Conservation (phyloP, 73 alveolate species). For the Paramecium caudatum region DNA sequence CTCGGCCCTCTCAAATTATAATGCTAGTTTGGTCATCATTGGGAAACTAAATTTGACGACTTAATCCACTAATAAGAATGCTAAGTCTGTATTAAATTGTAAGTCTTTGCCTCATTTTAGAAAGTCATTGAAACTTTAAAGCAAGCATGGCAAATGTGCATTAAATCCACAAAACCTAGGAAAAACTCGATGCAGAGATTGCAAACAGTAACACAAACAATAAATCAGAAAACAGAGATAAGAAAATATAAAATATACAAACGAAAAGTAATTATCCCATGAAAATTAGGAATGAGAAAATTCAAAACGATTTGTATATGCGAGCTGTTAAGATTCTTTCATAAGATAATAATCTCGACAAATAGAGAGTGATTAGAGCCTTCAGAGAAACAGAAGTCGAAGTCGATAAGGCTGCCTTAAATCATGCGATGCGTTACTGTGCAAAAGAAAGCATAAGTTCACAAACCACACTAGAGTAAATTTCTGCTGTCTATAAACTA, state of each 20-base stretch:
- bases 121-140: not conserved
- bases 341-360: not conserved
- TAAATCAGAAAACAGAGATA: not conserved
- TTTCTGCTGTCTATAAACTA: slow-evolving; percentile 1
- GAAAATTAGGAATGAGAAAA: slow-evolving; percentile 25
- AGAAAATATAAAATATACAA: not conserved
- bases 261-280: slow-evolving; percentile 5
- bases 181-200: not conserved
- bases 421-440: slow-evolving; percentile 37
- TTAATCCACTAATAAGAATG: not conserved
- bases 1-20: slow-evolving; percentile 26
- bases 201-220: slow-evolving; percentile 36
- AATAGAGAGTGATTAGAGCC: slow-evolving; percentile 37
- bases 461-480: not conserved
- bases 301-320: slow-evolving; percentile 27
- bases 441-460: slow-evolving; percentile 3
- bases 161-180: slow-evolving; percentile 24
- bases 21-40: slow-evolving; percentile 17
- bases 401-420: slow-evolving; percentile 63
- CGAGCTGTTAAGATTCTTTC: slow-evolving; percentile 20
- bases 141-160: slow-evolving; percentile 24
- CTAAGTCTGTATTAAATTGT: not conserved
- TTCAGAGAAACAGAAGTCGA: slow-evolving; percentile 61
- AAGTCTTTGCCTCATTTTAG: not conserved
- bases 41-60: slow-evolving; percentile 37